These are phyloP conservation scores for Testicularia cyperi DNA, from an alignment of 1,284 basidiomycete species.

Conservation along the genomic window DNA sequence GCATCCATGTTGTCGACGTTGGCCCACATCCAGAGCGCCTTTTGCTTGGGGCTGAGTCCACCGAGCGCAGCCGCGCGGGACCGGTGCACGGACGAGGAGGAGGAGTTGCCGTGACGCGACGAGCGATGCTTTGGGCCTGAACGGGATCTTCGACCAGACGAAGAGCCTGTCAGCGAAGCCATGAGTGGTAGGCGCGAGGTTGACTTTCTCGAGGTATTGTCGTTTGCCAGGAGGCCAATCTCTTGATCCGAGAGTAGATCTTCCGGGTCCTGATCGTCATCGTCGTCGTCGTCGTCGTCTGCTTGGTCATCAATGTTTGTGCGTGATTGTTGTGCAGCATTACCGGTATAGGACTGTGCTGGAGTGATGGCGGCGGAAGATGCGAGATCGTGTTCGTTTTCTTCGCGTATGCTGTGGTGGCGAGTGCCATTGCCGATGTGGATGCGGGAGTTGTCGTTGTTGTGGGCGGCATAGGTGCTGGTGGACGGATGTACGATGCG, in stretches of 20 bases:
- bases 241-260: slow-evolving; percentile 33
- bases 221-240: slow-evolving; percentile 17
- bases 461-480: slow-evolving; percentile 6
- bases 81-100: slow-evolving; percentile 8
- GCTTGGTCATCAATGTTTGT: no score
- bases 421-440: no score
- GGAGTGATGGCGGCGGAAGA: not conserved
- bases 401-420: slow-evolving; percentile 22
- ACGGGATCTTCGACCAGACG: no score
- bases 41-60: slow-evolving; percentile 36
- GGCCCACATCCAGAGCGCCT: slow-evolving; percentile 95
- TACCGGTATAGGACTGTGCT: not conserved
- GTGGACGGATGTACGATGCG: slow-evolving; percentile 39
- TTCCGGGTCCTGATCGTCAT: slow-evolving; percentile 21
- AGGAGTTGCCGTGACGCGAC: no score
- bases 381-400: slow-evolving; percentile 10
- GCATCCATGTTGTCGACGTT: slow-evolving; percentile 95
- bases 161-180: no score
- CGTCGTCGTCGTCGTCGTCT: slow-evolving; percentile 10
- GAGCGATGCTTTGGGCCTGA: not conserved
- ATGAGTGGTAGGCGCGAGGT: no score
- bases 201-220: no score
- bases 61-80: slow-evolving; percentile 25
- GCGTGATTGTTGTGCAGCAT: no score
- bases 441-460: no score